Evolutionary conservation across 2,329 filamentous ascomycete genomes (phyloP).

Genomic region (Arachnomyces sp.): DNA sequence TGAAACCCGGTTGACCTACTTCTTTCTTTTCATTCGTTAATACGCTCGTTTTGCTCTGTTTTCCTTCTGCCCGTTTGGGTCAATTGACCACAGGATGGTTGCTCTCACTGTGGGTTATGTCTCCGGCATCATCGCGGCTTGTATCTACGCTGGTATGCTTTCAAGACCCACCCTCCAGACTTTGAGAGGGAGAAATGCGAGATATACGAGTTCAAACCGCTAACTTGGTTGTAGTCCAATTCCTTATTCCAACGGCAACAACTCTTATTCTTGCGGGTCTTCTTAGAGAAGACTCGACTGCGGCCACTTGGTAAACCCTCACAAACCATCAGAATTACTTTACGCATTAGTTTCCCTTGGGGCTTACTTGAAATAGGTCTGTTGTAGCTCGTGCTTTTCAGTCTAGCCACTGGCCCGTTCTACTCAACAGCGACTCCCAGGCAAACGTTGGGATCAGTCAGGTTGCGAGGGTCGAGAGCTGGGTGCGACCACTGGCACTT

Average conservation of each 20-base stretch:
- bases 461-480: constrained; percentile 18
- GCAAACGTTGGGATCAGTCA: constrained; percentile 24
- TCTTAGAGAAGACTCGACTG: constrained; percentile 30
- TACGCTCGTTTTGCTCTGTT: too few species aligned
- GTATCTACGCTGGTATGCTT: constrained; percentile 24
- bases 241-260: constrained; percentile 30
- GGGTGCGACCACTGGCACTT: constrained; percentile 21
- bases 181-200: too few species aligned
- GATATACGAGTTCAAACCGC: background rate
- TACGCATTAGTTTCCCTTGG: too few species aligned
- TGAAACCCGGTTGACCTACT: too few species aligned
- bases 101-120: constrained; percentile 31
- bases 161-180: background rate
- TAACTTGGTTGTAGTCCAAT: constrained; percentile 24
- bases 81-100: constrained; percentile 2
- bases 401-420: constrained; percentile 35
- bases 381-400: constrained; percentile 32
- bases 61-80: too few species aligned
- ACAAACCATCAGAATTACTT: background rate
- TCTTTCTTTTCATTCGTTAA: too few species aligned
- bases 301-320: constrained; percentile 14
- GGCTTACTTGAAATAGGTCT: constrained; percentile 19
- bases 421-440: constrained; percentile 34
- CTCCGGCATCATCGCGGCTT: constrained; percentile 35
- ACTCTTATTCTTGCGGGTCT: constrained; percentile 30